Conservation (phyloP, 2,329 filamentous ascomycete genomes). For the Pseudocercospora cruenta region DNA sequence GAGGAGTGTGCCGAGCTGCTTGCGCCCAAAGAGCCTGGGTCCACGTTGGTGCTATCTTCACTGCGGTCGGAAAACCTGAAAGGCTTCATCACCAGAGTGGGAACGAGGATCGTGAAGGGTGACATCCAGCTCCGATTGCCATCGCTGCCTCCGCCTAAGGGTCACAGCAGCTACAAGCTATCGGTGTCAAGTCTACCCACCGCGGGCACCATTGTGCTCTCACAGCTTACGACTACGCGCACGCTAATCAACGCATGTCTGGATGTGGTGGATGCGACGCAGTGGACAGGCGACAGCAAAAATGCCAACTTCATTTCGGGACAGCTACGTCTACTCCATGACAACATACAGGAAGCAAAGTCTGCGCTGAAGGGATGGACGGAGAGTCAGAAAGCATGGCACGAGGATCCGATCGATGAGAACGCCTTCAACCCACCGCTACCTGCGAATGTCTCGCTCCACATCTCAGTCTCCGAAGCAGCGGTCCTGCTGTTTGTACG, state of each 20-base stretch:
- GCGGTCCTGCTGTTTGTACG: conserved; percentile 66
- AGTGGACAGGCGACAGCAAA: conserved; percentile 69
- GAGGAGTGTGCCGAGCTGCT: conserved; percentile 88
- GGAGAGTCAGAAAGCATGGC: conserved; percentile 57
- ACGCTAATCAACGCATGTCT: conserved; percentile 81
- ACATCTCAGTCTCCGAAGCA: conserved; percentile 60
- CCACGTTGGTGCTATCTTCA: conserved; percentile 86
- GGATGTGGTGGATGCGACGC: conserved; percentile 78
- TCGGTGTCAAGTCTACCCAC: conserved; percentile 57
- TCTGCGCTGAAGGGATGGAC: conserved; percentile 60
- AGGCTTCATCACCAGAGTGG: conserved; percentile 86
- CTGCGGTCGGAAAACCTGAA: conserved; percentile 87
- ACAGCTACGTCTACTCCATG: conserved; percentile 61
- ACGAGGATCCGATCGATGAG: conserved; percentile 58
- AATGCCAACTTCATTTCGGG: conserved; percentile 62
- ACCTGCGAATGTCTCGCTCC: conserved; percentile 72
- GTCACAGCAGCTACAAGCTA: conserved; percentile 55
- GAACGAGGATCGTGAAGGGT: conserved; percentile 88
- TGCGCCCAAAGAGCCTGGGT: conserved; percentile 80
- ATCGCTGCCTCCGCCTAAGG: conserved; percentile 63
- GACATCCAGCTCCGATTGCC: conserved; percentile 76
- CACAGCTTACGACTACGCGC: conserved; percentile 71
- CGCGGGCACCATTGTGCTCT: conserved; percentile 64
- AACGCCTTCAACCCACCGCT: conserved; percentile 65
- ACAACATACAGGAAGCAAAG: conserved; percentile 65